phyloP scores from a whole-genome alignment of 1,284 basidiomycete genomes.

The Xerocomus amazonicus region DNA sequence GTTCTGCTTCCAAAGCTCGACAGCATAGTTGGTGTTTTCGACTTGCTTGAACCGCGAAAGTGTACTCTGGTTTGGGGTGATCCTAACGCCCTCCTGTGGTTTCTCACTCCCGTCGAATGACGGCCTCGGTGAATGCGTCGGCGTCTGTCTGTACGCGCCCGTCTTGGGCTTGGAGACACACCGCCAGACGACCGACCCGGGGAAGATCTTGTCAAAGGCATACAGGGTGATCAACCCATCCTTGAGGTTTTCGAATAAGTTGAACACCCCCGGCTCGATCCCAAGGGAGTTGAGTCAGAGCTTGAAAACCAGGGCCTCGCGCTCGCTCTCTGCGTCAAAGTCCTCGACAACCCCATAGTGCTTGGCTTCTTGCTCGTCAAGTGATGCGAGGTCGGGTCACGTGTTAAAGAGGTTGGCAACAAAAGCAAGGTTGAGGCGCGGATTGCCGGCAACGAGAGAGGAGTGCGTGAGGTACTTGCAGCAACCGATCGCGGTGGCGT shows the following conservation, averaged over 20 bases:
- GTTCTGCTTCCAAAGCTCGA: constrained; percentile 90
- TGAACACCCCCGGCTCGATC: constrained; percentile 94
- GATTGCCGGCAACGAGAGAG: constrained; percentile 91
- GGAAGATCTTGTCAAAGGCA: constrained; percentile 94
- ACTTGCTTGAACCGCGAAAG: constrained; percentile 96
- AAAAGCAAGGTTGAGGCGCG: constrained; percentile 97
- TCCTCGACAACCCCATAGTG: constrained; percentile 88
- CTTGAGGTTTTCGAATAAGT: constrained; percentile 94
- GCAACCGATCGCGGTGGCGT: constrained; percentile 92
- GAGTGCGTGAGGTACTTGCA: constrained; percentile 93
- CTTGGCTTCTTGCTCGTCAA: constrained; percentile 86
- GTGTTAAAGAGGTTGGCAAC: constrained; percentile 99
- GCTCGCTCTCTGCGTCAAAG: constrained; percentile 98
- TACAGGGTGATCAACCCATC: constrained; percentile 91
- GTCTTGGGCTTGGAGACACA: constrained; percentile 91
- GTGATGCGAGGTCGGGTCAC: constrained; percentile 87
- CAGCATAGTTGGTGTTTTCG: constrained; percentile 96
- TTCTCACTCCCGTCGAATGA: too few relatives aligned
- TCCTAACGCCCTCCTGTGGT: too few relatives aligned
- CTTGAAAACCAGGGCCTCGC: constrained; percentile 96
- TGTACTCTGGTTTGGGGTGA: too few relatives aligned
- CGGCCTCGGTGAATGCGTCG: constrained; percentile 28
- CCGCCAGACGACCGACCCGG: constrained; percentile 91
- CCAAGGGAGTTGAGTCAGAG: constrained; percentile 97
- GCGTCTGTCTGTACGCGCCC: constrained; percentile 39